A percentile compares a stretch with the other conserved stretches of the same genome.
Evolutionary conservation across 108 stramenopile species (phyloP).

Genomic region (Fragilaria radians): DNA sequence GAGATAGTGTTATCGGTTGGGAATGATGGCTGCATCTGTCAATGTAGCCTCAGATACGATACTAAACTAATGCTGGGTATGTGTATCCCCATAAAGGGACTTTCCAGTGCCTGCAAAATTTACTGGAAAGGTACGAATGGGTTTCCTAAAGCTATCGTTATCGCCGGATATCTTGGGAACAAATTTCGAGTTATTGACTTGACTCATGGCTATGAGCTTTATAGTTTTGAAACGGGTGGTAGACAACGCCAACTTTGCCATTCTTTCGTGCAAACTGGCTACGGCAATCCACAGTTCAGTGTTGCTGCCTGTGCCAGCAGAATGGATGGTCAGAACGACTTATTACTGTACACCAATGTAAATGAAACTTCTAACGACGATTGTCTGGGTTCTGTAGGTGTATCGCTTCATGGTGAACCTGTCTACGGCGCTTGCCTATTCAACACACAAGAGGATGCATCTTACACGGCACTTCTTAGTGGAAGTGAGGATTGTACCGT

Average conservation of each 20-base stretch:
- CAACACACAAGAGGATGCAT: conserved; percentile 11
- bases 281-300: conserved; percentile 1
- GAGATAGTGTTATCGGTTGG: conserved; percentile 46
- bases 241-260: conserved; percentile 44
- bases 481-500: conserved; percentile 68
- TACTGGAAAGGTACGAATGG: conserved; percentile 17
- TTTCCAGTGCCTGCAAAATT: conserved; percentile 28
- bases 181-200: conserved; percentile 47
- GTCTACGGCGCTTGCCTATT: conserved; percentile 53
- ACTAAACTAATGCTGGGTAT: conserved; percentile 12
- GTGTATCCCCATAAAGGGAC: conserved; percentile 23
- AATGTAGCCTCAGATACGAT: conserved; percentile 14
- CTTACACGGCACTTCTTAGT: conserved; percentile 27
- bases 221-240: conserved; percentile 57
- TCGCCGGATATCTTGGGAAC: conserved; percentile 65
- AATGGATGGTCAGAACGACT: too few relatives aligned
- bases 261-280: conserved; percentile 5
- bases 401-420: conserved; percentile 48
- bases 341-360: conserved; percentile 12
- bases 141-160: conserved; percentile 19
- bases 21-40: conserved; percentile 64
- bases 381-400: conserved; percentile 17
- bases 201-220: conserved; percentile 45
- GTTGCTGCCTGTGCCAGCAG: too few relatives aligned
- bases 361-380: neutral